Conservation (phyloP, 2,329 filamentous ascomycete genomes). For the Gyromitra esculenta region DNA sequence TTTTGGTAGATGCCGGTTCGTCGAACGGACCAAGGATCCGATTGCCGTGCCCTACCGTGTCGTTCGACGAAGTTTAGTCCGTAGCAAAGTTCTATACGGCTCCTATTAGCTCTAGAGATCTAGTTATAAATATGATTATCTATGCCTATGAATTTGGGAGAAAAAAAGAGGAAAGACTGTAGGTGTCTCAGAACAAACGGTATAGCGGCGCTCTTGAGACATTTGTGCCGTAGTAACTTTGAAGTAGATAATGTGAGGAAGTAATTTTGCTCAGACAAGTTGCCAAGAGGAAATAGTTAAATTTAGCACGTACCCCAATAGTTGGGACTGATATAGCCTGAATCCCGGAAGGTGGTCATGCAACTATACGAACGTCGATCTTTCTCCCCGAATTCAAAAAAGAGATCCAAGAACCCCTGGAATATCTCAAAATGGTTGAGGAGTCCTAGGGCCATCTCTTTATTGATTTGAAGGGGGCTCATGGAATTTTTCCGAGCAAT, state of each 20-base stretch:
- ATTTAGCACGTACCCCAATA: neutral
- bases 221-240: neutral
- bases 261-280: too few species aligned
- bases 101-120: neutral
- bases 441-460: neutral
- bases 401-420: neutral
- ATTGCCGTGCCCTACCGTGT: neutral
- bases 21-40: constrained; percentile 2
- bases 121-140: neutral
- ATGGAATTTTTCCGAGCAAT: neutral
- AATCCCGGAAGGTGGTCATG: neutral
- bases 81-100: neutral
- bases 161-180: too few species aligned
- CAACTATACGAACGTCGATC: neutral
- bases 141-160: too few species aligned
- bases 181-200: neutral
- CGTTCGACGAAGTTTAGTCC: neutral
- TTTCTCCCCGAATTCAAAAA: neutral
- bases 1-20: constrained; percentile 4
- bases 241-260: neutral
- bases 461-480: neutral
- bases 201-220: neutral
- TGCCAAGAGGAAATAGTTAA: neutral
- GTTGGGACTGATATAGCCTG: neutral
- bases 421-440: neutral